Base-by-base conservation (phyloP, 208 protist species). In the Trypanosoma brucei region DNA sequence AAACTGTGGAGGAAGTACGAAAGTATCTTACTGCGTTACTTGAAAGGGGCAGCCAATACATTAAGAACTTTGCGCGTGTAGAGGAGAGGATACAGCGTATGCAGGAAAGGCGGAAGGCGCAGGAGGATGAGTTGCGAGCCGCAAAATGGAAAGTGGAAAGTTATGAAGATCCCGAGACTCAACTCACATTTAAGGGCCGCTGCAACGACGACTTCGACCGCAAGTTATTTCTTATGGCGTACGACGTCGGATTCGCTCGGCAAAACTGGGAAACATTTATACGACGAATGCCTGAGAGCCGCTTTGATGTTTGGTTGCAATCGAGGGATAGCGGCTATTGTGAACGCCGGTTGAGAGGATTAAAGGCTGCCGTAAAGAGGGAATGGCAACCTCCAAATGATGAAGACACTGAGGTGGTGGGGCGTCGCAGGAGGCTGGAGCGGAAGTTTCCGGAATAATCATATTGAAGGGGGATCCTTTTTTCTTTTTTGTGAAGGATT, bases 251-350 rank as follows among this genome's bases (percentile, higher is more conserved):
- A 3, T 87, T 46, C 42, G 11, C 8, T 46, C 42, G 11, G 42
- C 6, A 46, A 11, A 11, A 46, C 11, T 46, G 42, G 42, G 42
- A 11, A 46, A 11, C 6, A 11, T 6, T 46, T 6, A 36, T 72
- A 2, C 83, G 79, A 11, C 46, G 31, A 44, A 71, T 81, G 51
- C 86, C 89, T 4, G 78, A 93, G 72, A 81, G 88, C 65, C 65
- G 71, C 3, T 95, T 95, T 72, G 79, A 95, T 55, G 83, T 93
- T 9, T 93, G 84, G 84, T 88, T 70, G 39, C 84, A 91, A 49
- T 88, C 89, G 8, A 70, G 84, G 13, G 66, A 61, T 1, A 77
- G 83, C 2, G 53, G 51, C 36, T 93, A 84, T 55, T 91, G 87
- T 59, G 70, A 82, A 40, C 66, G 71, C 22, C 70, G 84, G 2